Evolutionary conservation across 768 basidiomycete genomes (phyloP).

Genomic region (Podaxis rugospora): DNA sequence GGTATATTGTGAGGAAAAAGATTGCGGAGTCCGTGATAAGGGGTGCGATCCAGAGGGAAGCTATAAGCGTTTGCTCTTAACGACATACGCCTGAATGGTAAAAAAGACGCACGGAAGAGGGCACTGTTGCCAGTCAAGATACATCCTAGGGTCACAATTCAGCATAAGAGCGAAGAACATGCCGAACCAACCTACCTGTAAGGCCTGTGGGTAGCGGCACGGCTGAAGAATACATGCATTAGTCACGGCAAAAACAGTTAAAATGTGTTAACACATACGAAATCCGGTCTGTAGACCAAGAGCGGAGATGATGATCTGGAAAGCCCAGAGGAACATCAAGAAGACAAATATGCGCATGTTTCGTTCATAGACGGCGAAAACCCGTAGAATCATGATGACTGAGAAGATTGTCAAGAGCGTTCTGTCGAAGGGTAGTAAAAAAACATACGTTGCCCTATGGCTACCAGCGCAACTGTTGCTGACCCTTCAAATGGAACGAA

Average conservation of each 20-base stretch:
- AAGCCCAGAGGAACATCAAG: conserved; percentile 19
- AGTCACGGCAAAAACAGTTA: not conserved
- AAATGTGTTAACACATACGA: conserved; percentile 13
- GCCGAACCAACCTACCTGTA: conserved; percentile 14
- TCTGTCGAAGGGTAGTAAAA: not conserved
- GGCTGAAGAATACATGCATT: conserved; percentile 10
- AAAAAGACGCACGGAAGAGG: conserved; percentile 20
- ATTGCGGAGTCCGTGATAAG: conserved; percentile 18
- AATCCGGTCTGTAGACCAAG: conserved; percentile 21
- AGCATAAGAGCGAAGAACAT: not conserved
- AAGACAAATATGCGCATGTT: conserved; percentile 15
- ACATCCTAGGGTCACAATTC: conserved; percentile 16
- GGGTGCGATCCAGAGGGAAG: conserved; percentile 23
- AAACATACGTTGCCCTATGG: conserved; percentile 15
- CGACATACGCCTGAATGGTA: too few species aligned
- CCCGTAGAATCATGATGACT: conserved; percentile 29
- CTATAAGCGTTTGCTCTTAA: conserved; percentile 1
- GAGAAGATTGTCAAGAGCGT: not conserved
- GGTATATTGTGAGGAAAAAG: conserved; percentile 17
- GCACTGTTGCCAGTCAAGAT: conserved; percentile 19
- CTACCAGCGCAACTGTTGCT: conserved; percentile 21
- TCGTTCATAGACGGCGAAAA: conserved; percentile 25
- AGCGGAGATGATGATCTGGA: conserved; percentile 21
- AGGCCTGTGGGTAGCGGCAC: conserved; percentile 21
- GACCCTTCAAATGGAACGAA: conserved; percentile 27